Evolutionary conservation across 83 land plant genomes (phyloP).

Genomic region (Picea abies): DNA sequence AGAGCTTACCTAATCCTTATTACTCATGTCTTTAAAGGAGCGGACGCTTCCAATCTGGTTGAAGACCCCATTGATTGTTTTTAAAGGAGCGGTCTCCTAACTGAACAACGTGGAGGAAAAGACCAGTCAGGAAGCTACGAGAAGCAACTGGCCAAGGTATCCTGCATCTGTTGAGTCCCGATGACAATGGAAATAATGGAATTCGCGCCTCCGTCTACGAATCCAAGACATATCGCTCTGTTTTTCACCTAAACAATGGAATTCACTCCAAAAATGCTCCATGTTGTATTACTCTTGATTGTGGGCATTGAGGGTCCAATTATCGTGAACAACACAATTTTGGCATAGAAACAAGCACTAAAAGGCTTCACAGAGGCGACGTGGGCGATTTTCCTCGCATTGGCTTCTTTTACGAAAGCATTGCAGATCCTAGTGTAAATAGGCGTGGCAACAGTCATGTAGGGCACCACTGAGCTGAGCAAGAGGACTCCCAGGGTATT

Average conservation of each 20-base stretch:
- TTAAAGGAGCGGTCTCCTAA: slow-evolving; percentile 27
- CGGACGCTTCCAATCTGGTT: too few relatives aligned
- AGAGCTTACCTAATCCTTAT: too few relatives aligned
- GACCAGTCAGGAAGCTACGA: slow-evolving; percentile 21
- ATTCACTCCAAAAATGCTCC: too few relatives aligned
- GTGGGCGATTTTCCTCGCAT: slow-evolving; percentile 7
- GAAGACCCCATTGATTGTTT: too few relatives aligned
- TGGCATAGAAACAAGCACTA: too few relatives aligned
- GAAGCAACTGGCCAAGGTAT: slow-evolving; percentile 47
- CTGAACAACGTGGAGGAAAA: slow-evolving; percentile 48
- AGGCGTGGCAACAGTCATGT: too few relatives aligned
- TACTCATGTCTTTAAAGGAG: too few relatives aligned
- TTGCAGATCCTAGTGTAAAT: too few relatives aligned
- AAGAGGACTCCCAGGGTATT: too few relatives aligned
- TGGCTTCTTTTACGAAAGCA: slow-evolving; percentile 16
- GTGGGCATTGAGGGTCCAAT: slow-evolving; percentile 41
- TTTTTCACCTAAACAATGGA: slow-evolving; percentile 38
- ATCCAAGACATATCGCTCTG: slow-evolving; percentile 46
- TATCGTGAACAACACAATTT: too few relatives aligned
- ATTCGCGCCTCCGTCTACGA: slow-evolving; percentile 33
- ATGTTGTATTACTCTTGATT: slow-evolving; percentile 43
- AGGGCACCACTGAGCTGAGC: too few relatives aligned
- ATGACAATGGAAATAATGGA: too few relatives aligned
- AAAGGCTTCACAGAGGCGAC: slow-evolving; percentile 42
- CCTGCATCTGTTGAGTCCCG: slow-evolving; percentile 45